Evolutionary conservation across 208 protist genomes (phyloP).

Genomic region (Trypanosoma congolense): DNA sequence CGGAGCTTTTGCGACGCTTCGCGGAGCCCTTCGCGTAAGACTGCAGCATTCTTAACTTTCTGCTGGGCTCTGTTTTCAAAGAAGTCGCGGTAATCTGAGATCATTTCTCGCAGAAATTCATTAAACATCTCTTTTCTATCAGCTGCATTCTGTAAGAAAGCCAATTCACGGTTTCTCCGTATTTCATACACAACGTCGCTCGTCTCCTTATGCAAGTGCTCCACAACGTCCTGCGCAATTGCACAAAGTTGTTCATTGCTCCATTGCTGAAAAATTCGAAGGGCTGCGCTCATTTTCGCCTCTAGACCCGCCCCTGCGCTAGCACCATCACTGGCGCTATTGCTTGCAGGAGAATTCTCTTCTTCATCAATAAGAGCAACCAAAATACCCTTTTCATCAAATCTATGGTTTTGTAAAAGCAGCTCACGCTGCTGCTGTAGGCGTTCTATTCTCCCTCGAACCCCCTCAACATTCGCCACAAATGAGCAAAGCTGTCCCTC

Average conservation of each 20-base stretch:
- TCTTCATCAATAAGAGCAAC: slow-evolving; percentile 14
- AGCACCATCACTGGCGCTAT: background rate
- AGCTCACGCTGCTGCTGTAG: slow-evolving; percentile 20
- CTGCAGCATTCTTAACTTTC: slow-evolving; percentile 28
- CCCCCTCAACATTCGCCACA: background rate
- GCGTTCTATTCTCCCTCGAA: slow-evolving; percentile 11
- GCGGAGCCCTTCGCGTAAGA: slow-evolving; percentile 29
- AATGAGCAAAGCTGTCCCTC: slow-evolving; percentile 25
- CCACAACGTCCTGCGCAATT: slow-evolving; percentile 40
- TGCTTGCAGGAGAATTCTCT: background rate
- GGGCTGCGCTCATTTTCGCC: slow-evolving; percentile 18
- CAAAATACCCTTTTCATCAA: slow-evolving; percentile 18
- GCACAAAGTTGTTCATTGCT: slow-evolving; percentile 29
- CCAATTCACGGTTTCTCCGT: slow-evolving; percentile 27
- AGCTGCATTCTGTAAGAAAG: slow-evolving; percentile 40
- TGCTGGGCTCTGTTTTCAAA: slow-evolving; percentile 32
- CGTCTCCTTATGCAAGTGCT: slow-evolving; percentile 49
- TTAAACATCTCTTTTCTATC: slow-evolving; percentile 32
- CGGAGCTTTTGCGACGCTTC: slow-evolving; percentile 18
- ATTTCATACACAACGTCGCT: slow-evolving; percentile 36
- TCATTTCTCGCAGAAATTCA: slow-evolving; percentile 34
- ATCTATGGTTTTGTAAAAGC: slow-evolving; percentile 22
- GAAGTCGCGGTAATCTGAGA: slow-evolving; percentile 38
- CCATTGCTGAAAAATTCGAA: slow-evolving; percentile 34
- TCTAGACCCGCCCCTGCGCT: slow-evolving; percentile 7